phyloP scores from a whole-genome alignment of 129 eudicot species.

The Flaveria robusta region DNA sequence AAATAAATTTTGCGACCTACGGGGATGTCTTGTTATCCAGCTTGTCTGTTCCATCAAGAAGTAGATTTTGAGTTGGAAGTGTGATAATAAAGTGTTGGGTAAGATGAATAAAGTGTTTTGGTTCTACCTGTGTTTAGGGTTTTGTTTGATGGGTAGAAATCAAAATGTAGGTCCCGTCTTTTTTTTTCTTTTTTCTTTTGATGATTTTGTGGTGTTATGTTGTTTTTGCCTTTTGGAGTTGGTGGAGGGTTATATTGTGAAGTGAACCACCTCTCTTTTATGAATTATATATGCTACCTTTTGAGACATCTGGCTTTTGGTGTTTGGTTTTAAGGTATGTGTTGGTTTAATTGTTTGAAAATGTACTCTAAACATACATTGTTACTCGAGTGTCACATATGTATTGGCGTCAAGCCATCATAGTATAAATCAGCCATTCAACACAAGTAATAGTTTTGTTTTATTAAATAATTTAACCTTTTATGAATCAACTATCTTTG shows the following conservation, averaged over 20 bases:
- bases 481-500: too few species aligned
- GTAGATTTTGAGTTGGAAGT: constrained; percentile 8
- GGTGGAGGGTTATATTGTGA: not conserved
- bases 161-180: not conserved
- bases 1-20: constrained; percentile 29
- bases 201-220: constrained; percentile 19
- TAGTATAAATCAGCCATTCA: too few species aligned
- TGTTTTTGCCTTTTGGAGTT: constrained; percentile 3
- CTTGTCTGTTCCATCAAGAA: not conserved
- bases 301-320: constrained; percentile 3
- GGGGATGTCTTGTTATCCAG: constrained; percentile 22
- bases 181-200: not conserved
- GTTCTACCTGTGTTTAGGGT: constrained; percentile 24
- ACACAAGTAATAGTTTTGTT: too few species aligned
- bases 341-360: too few species aligned
- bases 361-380: too few species aligned
- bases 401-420: too few species aligned
- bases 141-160: constrained; percentile 19
- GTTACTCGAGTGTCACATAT: too few species aligned
- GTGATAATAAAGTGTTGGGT: constrained; percentile 37
- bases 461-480: too few species aligned
- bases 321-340: not conserved
- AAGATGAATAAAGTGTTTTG: constrained; percentile 24
- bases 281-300: not conserved
- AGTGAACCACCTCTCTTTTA: constrained; percentile 24